Evolutionary conservation across 768 basidiomycete species (phyloP).

Genomic region (Mycena maculata): DNA sequence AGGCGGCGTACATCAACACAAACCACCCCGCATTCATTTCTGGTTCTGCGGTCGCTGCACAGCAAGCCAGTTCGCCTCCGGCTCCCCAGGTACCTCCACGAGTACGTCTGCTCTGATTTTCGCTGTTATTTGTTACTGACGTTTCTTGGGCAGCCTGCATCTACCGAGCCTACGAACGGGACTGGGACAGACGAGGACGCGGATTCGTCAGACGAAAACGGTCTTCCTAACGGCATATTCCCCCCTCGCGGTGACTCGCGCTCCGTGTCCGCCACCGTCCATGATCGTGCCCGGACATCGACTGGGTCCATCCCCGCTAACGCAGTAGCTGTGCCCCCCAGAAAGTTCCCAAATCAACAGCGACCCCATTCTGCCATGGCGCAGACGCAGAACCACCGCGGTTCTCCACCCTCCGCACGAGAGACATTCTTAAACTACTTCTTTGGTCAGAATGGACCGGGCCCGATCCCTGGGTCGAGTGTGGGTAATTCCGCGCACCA

Average conservation of each 20-base stretch:
- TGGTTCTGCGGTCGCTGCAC: slow-evolving; percentile 74
- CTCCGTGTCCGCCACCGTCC: slow-evolving; percentile 80
- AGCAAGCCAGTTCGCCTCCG: slow-evolving; percentile 56
- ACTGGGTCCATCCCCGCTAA: slow-evolving; percentile 46
- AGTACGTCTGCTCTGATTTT: slow-evolving; percentile 53
- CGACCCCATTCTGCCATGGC: slow-evolving; percentile 51
- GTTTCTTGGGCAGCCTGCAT: slow-evolving; percentile 62
- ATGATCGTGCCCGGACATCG: slow-evolving; percentile 75
- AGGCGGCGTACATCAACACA: slow-evolving; percentile 99
- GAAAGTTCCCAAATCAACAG: slow-evolving; percentile 29
- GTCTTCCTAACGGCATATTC: slow-evolving; percentile 64
- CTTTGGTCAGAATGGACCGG: slow-evolving; percentile 91
- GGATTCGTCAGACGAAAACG: slow-evolving; percentile 66
- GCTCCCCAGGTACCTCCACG: slow-evolving; percentile 60
- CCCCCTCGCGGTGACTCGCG: slow-evolving; percentile 64
- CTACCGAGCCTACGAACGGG: slow-evolving; percentile 73
- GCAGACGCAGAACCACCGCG: slow-evolving; percentile 49
- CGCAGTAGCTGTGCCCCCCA: slow-evolving; percentile 43
- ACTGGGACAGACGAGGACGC: slow-evolving; percentile 69
- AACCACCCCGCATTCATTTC: slow-evolving; percentile 96
- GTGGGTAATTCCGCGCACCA: slow-evolving; percentile 53
- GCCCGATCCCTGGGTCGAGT: slow-evolving; percentile 71
- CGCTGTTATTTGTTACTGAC: slow-evolving; percentile 24
- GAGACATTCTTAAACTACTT: slow-evolving; percentile 98
- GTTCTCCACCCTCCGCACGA: slow-evolving; percentile 69